A percentile compares a stretch with the other conserved stretches of the same genome.
Conservation (phyloP, 2,329 filamentous ascomycete species). For the Alternaria angustiovoidea region DNA sequence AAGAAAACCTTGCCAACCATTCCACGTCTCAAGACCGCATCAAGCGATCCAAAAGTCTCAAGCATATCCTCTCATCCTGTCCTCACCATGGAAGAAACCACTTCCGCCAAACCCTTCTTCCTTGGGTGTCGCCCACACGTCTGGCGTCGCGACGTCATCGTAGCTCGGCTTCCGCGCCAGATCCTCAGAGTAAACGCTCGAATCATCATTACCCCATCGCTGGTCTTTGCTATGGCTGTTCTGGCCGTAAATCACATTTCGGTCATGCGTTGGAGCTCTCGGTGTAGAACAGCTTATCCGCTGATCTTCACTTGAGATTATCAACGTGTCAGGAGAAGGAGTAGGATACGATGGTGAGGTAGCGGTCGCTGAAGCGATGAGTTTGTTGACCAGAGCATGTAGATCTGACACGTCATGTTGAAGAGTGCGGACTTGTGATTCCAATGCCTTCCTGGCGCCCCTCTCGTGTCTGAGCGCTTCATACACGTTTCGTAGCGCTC, state of each 20-base stretch:
- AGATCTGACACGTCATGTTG: slow-evolving; percentile 44
- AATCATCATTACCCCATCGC: slow-evolving; percentile 11
- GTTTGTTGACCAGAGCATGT: slow-evolving; percentile 40
- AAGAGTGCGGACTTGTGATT: slow-evolving; percentile 42
- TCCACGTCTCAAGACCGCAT: background rate
- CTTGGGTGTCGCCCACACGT: slow-evolving; percentile 49
- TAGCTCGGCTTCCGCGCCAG: slow-evolving; percentile 19
- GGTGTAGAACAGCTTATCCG: slow-evolving; percentile 35
- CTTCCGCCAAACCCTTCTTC: slow-evolving; percentile 42
- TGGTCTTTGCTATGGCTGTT: background rate
- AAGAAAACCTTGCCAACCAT: slow-evolving; percentile 3
- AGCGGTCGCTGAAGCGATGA: slow-evolving; percentile 27
- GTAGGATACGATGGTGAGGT: slow-evolving; percentile 42
- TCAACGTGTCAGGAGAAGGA: slow-evolving; percentile 42
- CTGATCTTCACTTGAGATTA: slow-evolving; percentile 34
- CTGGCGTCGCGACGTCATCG: slow-evolving; percentile 41
- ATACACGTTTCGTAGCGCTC: slow-evolving; percentile 34
- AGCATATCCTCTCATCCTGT: slow-evolving; percentile 7
- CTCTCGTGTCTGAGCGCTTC: slow-evolving; percentile 42
- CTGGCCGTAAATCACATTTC: background rate
- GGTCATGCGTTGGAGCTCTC: slow-evolving; percentile 22
- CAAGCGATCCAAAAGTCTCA: slow-evolving; percentile 6
- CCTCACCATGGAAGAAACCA: slow-evolving; percentile 31
- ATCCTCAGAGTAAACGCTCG: slow-evolving; percentile 20
- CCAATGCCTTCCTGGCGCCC: slow-evolving; percentile 44